Conservation (phyloP, 768 basidiomycete species). For the Lanmaoa pseudosensibilis region DNA sequence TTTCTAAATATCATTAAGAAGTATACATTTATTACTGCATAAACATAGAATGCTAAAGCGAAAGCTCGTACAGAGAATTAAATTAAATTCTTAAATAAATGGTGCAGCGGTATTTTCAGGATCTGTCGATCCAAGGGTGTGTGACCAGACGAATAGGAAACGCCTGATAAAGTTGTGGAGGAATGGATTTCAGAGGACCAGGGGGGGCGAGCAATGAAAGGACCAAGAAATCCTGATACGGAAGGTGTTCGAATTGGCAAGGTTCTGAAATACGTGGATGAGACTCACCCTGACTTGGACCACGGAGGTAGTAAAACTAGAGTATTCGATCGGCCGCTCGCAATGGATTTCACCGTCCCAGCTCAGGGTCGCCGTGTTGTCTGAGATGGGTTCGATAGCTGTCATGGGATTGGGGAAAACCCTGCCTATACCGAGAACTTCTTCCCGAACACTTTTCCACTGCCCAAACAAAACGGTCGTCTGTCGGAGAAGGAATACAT, state of each 20-base stretch:
- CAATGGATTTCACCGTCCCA: constrained; percentile 61
- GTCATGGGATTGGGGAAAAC: constrained; percentile 39
- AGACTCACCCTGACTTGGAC: constrained; percentile 50
- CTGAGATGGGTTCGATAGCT: constrained; percentile 33
- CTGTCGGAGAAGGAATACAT: constrained; percentile 58
- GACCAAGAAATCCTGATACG: constrained; percentile 57
- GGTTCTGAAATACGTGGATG: neutral
- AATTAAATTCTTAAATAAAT: constrained; percentile 23
- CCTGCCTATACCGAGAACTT: constrained; percentile 49
- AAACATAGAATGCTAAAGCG: constrained; percentile 1
- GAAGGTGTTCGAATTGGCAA: neutral
- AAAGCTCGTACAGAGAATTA: constrained; percentile 2
- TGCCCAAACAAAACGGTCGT: constrained; percentile 39
- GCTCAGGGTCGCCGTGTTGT: constrained; percentile 44
- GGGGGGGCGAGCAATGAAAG: constrained; percentile 44
- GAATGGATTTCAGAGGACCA: constrained; percentile 35
- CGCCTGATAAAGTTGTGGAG: constrained; percentile 43
- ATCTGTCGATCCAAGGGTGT: constrained; percentile 46
- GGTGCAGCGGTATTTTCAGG: constrained; percentile 15
- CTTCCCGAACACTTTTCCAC: constrained; percentile 16
- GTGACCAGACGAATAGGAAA: constrained; percentile 65
- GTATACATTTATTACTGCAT: neutral
- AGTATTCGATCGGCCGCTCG: constrained; percentile 39
- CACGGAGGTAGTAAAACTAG: constrained; percentile 50
- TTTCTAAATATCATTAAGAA: constrained; percentile 12